A percentile compares a stretch with the other conserved stretches of the same genome.
phyloP scores from a whole-genome alignment of 176 grass and related monocot genomes.

The Zizania latifolia region DNA sequence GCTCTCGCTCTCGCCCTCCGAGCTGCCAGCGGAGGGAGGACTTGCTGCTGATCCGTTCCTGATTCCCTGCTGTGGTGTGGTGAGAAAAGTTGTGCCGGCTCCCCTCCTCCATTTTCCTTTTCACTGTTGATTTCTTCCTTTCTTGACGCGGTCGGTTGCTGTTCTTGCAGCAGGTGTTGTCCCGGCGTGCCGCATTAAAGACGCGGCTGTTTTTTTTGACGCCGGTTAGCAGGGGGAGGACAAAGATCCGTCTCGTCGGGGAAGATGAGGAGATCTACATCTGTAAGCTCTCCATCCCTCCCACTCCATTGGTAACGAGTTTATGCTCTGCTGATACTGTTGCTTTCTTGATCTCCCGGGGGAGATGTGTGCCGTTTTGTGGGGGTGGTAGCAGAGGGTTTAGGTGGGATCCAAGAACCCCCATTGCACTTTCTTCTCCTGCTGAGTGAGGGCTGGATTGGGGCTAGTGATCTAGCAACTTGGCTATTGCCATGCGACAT shows the following conservation, averaged over 20 bases:
- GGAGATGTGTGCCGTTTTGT: background rate
- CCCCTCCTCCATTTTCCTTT: background rate
- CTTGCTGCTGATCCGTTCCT: background rate
- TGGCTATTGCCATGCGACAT: background rate
- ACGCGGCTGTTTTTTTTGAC: background rate
- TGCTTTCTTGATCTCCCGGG: conserved; percentile 1
- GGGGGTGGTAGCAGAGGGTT: background rate
- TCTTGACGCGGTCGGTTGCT: conserved; percentile 11
- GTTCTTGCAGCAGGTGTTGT: conserved; percentile 7
- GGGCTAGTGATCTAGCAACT: background rate
- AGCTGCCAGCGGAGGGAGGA: background rate
- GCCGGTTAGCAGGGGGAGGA: background rate
- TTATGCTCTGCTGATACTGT: background rate
- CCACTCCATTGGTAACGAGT: background rate
- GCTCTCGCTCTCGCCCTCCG: background rate
- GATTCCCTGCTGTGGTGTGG: background rate
- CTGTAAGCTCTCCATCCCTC: conserved; percentile 35
- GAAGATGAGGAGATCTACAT: conserved; percentile 63
- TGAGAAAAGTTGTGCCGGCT: background rate
- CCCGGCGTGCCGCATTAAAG: conserved; percentile 24
- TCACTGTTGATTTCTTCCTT: background rate
- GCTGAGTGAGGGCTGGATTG: background rate
- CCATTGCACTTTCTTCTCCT: background rate
- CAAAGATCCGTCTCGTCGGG: conserved; percentile 13
- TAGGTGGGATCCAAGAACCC: conserved; percentile 16